Conservation (phyloP, 176 grass and related monocot species). For the Alloteropsis semialata region DNA sequence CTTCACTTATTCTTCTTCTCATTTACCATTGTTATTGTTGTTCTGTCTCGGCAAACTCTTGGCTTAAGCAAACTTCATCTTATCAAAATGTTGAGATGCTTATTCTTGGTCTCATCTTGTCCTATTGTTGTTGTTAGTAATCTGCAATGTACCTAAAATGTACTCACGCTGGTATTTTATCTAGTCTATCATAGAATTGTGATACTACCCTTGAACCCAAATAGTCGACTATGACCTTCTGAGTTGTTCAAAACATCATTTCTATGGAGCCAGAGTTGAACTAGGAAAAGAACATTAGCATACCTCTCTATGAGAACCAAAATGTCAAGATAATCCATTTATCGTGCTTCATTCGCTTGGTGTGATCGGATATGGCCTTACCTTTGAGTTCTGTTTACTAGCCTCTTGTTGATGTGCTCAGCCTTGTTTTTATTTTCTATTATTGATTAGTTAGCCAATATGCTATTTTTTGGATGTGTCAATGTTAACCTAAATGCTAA, state of each 20-base stretch:
- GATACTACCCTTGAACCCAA: background rate
- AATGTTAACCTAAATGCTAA: too few relatives aligned
- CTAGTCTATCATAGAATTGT: background rate
- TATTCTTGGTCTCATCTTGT: background rate
- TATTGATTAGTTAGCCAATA: background rate
- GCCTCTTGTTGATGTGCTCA: background rate
- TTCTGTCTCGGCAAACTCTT: too few relatives aligned
- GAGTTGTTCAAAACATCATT: slow-evolving; percentile 7
- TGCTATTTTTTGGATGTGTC: slow-evolving; percentile 13
- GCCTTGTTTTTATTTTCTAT: background rate
- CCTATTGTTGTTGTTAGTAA: background rate
- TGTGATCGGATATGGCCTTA: background rate
- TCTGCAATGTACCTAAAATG: background rate
- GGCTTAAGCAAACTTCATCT: too few relatives aligned
- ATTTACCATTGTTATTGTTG: too few relatives aligned
- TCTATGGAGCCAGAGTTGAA: background rate
- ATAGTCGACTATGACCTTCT: background rate
- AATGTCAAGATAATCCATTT: background rate
- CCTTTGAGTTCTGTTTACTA: background rate
- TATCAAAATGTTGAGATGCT: background rate
- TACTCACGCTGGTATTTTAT: background rate
- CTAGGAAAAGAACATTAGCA: background rate
- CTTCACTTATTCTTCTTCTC: too few relatives aligned
- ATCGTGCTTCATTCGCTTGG: background rate
- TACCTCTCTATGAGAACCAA: background rate